Base-by-base conservation (phyloP, 768 basidiomycete genomes). In the Amanita molliuscula region DNA sequence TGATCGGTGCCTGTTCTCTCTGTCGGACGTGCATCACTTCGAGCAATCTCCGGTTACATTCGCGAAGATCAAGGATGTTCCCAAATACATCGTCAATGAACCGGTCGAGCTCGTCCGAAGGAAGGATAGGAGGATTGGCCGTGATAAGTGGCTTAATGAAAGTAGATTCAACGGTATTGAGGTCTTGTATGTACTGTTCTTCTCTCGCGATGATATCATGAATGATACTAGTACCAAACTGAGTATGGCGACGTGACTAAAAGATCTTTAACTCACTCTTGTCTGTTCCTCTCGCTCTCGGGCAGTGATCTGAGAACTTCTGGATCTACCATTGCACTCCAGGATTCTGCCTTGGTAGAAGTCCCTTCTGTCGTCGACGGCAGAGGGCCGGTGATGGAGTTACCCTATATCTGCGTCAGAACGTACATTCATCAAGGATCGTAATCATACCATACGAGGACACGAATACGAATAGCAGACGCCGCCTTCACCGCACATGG, bases 151-250 rank as follows among this genome's bases (percentile, higher is more conserved):
- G 77, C 16, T 71, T 67, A 37, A 73, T 68, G 53, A 74, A 71
- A 31, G 89, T 84, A 6, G 77, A 70, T 57, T 94, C 88, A 46
- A 97, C 77, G 3, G 83, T 77, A 45, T 90, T 81, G 15, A 99
- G 76, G 61, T 99, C 95, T 42, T 83, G 79, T 45, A 91, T 71
- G 60, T 95, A 96, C 61, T 91, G 84, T 56, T 88, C 82, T 64
- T 98, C 96, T 55, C 91, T 86, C 59, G 77, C 77, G 56, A 98
- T 85, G 47, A 95, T 79, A 65, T 91, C 92, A 62, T 85, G 84
- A 52, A 99, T 94, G 61, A 74, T 92, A 65, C 77, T 79, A 46
- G 3, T 28, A 46, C 26, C 11, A 40, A 18, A 16, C 13, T 31
- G 33, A 36, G 33, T 48, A 21, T 8, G 5, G 29, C 9, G 15